A percentile compares a stretch with the other conserved stretches of the same genome.
These are phyloP conservation scores for Teratosphaeria pseudoeucalypti DNA, from an alignment of 2,329 filamentous ascomycete genomes.

Conservation along the genomic window DNA sequence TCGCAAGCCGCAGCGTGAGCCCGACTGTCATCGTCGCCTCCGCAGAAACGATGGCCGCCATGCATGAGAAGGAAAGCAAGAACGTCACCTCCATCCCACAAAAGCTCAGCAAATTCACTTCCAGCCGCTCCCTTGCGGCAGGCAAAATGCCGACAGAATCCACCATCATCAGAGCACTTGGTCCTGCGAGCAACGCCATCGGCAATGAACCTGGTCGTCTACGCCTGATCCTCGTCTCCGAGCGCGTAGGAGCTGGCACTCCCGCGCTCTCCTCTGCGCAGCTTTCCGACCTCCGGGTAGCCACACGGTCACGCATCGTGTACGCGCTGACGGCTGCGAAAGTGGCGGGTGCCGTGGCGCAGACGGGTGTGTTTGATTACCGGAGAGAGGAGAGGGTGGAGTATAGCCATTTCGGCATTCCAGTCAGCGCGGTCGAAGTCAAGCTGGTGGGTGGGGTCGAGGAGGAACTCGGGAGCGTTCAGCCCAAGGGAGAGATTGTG, in stretches of 20 bases:
- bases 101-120: conserved; percentile 59
- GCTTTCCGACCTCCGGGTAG: conserved; percentile 71
- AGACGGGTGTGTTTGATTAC: conserved; percentile 85
- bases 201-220: conserved; percentile 60
- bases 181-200: conserved; percentile 46
- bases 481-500: conserved; percentile 42
- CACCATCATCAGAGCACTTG: conserved; percentile 52
- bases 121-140: conserved; percentile 58
- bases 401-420: conserved; percentile 67
- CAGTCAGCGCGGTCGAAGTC: conserved; percentile 69
- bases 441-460: conserved; percentile 31
- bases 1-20: conserved; percentile 63
- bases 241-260: conserved; percentile 50
- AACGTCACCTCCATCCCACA: conserved; percentile 48
- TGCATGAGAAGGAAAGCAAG: conserved; percentile 53
- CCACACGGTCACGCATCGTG: conserved; percentile 67
- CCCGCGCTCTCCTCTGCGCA: conserved; percentile 57
- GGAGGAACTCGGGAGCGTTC: conserved; percentile 53
- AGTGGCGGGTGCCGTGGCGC: conserved; percentile 81
- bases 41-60: conserved; percentile 58
- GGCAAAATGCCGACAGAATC: conserved; percentile 64
- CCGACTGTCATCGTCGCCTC: conserved; percentile 77
- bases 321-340: conserved; percentile 74
- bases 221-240: conserved; percentile 69
- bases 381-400: conserved; percentile 40